These are phyloP conservation scores for Aspergillus amoenus DNA, from an alignment of 2,329 filamentous ascomycete species.

Conservation along the genomic window DNA sequence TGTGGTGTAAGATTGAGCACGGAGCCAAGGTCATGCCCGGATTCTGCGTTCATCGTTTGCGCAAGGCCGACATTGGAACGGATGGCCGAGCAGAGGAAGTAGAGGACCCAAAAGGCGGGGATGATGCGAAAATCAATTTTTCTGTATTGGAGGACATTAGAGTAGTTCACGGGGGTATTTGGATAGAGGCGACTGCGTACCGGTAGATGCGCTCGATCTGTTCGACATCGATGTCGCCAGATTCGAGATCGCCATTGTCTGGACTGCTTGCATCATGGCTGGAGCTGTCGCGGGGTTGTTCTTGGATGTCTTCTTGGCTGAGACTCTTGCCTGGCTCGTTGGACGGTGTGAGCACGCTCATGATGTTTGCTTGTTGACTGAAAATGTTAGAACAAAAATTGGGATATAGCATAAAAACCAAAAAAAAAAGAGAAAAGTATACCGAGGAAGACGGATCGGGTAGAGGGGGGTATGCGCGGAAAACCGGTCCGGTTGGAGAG, in stretches of 20 bases:
- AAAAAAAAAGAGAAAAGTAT: background rate
- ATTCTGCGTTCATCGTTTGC: slow-evolving; percentile 82
- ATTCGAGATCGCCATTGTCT: slow-evolving; percentile 4
- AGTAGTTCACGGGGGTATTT: background rate
- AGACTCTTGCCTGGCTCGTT: slow-evolving; percentile 1
- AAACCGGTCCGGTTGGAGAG: background rate
- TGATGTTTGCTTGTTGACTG: background rate
- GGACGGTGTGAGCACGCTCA: background rate
- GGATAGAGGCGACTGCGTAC: slow-evolving; percentile 15
- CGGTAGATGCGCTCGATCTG: slow-evolving; percentile 41
- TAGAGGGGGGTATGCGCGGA: background rate
- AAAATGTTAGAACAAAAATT: no score
- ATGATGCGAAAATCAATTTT: slow-evolving; percentile 61
- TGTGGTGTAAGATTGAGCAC: slow-evolving; percentile 68
- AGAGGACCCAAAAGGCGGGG: slow-evolving; percentile 82
- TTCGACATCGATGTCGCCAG: slow-evolving; percentile 24
- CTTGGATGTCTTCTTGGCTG: slow-evolving; percentile 13
- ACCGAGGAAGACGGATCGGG: background rate
- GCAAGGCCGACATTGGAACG: slow-evolving; percentile 88
- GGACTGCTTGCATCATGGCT: background rate
- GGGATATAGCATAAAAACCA: no score
- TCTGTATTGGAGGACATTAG: slow-evolving; percentile 26
- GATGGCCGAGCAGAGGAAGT: slow-evolving; percentile 90
- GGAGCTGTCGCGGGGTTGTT: background rate
- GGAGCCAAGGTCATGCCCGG: slow-evolving; percentile 71